Base-by-base conservation (phyloP, 768 basidiomycete genomes). In the Mycena albidolilacea region DNA sequence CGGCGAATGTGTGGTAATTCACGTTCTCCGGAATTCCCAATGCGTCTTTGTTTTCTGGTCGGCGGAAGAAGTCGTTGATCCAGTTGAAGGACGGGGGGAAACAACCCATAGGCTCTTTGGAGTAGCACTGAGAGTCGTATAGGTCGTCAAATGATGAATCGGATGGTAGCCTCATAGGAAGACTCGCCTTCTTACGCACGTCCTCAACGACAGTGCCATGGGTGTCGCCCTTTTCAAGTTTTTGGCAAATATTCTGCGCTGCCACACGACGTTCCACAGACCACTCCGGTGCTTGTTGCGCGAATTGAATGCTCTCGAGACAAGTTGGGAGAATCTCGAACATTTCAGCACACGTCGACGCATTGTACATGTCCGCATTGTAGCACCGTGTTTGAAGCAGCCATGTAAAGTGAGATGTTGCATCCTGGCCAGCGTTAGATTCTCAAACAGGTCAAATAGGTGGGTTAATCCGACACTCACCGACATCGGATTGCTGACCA, bases 401-500 rank as follows among this genome's bases (percentile, higher is more conserved):
- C 83, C 83, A 83, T 14, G 71, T 46, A 54, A 74, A 80, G 66
- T 81, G 77, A 11, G 79, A 70, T n/a, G 77, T 65, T 15, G 78
- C 61, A 64, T 83, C 77, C 82, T 84, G 41, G 35, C 12, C 14
- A 23, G 15, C 21, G 37, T 37, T 3, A 19, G 19, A 15, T 46
- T 38, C 5, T 17, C 14, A 52, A 15, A 2, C 23, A 4, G 59
- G 9, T 17, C 14, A 52, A 15, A 1, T 17, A 4, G 59, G 9
- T n/a, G 39, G 30, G 19, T 37, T 11, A 44, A 17, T 7, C 23
- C 52, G 10, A 52, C 8, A 64, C 76, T 43, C 17, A 79, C 77
- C 3, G 76, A 76, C 15, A 77, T 43, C 3, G 79, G 81, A 73
- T 83, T 83, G 72, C 79, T 81, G 52, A 83, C 38, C 71, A 82